Evolutionary conservation across 169 alveolate species (phyloP).

Genomic region (Eimeria necatrix): DNA sequence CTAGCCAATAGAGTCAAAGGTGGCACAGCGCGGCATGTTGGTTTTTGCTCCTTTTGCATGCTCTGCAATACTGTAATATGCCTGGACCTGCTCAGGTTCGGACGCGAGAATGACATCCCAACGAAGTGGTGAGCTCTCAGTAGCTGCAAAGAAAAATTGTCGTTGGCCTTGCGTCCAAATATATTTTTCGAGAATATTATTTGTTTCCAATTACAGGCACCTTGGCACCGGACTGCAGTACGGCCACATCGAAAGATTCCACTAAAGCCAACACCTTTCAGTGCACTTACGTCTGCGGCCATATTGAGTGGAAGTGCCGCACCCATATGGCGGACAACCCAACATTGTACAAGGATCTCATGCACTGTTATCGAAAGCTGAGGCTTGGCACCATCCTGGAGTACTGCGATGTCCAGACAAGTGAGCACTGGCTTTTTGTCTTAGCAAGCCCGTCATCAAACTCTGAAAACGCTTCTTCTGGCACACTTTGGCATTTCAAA

Average conservation of each 20-base stretch:
- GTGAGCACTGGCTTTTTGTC: neutral
- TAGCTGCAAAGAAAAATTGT: neutral
- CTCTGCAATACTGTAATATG: neutral
- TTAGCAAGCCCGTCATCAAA: too few relatives aligned
- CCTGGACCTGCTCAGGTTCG: neutral
- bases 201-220: neutral
- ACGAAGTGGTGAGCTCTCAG: constrained; percentile 31
- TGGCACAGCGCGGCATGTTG: neutral
- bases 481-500: neutral
- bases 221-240: constrained; percentile 51
- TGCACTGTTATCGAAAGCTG: constrained; percentile 19
- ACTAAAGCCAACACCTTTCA: constrained; percentile 21
- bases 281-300: constrained; percentile 34
- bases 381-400: constrained; percentile 34
- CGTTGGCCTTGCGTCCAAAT: neutral
- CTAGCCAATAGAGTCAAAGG: neutral
- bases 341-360: constrained; percentile 56
- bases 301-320: constrained; percentile 61
- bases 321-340: constrained; percentile 35
- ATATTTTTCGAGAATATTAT: neutral
- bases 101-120: neutral
- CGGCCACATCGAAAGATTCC: neutral
- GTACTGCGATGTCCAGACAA: constrained; percentile 29
- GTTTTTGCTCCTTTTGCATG: neutral
- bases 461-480: neutral